Conservation (phyloP, 2,329 filamentous ascomycete species). For the Stagonosporopsis chrysanthemi region DNA sequence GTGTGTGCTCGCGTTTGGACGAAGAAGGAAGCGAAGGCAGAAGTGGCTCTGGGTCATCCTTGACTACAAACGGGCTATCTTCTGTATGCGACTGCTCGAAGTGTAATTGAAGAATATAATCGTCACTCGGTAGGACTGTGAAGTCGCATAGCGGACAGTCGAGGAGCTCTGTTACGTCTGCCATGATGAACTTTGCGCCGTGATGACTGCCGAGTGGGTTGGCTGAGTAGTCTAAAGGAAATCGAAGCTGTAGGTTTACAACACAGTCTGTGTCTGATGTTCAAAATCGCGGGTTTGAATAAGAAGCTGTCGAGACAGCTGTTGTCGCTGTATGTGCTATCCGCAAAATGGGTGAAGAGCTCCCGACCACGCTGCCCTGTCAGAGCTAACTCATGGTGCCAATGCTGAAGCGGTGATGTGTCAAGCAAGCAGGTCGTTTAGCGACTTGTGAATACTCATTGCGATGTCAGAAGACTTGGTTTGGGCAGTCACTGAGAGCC, state of each 20-base stretch:
- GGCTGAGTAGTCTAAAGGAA: not conserved
- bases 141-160: conserved; percentile 49
- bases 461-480: not conserved
- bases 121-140: conserved; percentile 35
- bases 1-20: conserved; percentile 25
- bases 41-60: conserved; percentile 41
- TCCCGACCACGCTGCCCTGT: not conserved
- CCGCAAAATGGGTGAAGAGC: not conserved
- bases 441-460: not conserved
- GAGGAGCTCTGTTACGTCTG: conserved; percentile 30
- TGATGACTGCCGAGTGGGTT: not conserved
- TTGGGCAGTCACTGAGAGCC: not conserved
- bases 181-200: conserved; percentile 21
- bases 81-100: conserved; percentile 51
- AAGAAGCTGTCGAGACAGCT: not conserved
- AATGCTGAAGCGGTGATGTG: not conserved
- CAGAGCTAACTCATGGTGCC: not conserved
- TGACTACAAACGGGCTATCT: conserved; percentile 48
- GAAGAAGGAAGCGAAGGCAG: conserved; percentile 34
- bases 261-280: not conserved
- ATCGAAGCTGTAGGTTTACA: not conserved
- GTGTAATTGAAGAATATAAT: conserved; percentile 49
- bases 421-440: not conserved
- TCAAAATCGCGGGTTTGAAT: not conserved
- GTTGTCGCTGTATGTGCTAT: not conserved